phyloP scores from a whole-genome alignment of 805 yeast species.

The Saturnispora hagleri region DNA sequence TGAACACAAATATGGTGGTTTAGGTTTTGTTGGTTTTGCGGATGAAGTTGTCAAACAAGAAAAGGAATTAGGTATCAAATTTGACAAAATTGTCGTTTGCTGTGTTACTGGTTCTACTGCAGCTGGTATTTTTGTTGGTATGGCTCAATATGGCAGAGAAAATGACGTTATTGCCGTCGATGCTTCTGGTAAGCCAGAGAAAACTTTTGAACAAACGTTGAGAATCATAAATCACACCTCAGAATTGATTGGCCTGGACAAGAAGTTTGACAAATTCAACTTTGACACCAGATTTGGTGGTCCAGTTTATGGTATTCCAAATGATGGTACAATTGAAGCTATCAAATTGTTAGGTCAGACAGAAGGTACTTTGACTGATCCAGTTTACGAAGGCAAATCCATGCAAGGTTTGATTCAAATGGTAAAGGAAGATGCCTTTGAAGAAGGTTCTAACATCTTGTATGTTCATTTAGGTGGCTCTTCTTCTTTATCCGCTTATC shows the following conservation, averaged over 20 bases:
- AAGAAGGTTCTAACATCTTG: slow-evolving; percentile 24
- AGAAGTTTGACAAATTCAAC: slow-evolving; percentile 21
- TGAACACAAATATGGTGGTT: slow-evolving; percentile 29
- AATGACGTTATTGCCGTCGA: slow-evolving; percentile 29
- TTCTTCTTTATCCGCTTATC: slow-evolving; percentile 26
- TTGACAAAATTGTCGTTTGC: slow-evolving; percentile 29
- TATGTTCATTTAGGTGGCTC: slow-evolving; percentile 29
- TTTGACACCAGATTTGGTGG: slow-evolving; percentile 28
- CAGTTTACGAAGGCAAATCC: slow-evolving; percentile 30
- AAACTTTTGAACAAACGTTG: slow-evolving; percentile 27
- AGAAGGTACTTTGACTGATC: slow-evolving; percentile 30
- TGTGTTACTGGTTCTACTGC: slow-evolving; percentile 29
- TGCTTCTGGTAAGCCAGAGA: slow-evolving; percentile 29
- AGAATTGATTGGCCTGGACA: slow-evolving; percentile 24
- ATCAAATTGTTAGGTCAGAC: slow-evolving; percentile 28
- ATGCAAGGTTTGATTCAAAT: slow-evolving; percentile 27
- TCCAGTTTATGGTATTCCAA: slow-evolving; percentile 29
- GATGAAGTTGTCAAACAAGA: slow-evolving; percentile 29
- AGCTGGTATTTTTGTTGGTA: slow-evolving; percentile 29
- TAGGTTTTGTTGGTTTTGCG: slow-evolving; percentile 30
- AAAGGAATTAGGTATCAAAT: slow-evolving; percentile 26
- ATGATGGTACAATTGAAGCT: slow-evolving; percentile 30
- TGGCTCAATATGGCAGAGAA: slow-evolving; percentile 29
- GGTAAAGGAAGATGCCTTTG: slow-evolving; percentile 21
- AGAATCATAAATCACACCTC: slow-evolving; percentile 28